phyloP scores from a whole-genome alignment of 108 stramenopile genomes.

The Nitzschia sp. region DNA sequence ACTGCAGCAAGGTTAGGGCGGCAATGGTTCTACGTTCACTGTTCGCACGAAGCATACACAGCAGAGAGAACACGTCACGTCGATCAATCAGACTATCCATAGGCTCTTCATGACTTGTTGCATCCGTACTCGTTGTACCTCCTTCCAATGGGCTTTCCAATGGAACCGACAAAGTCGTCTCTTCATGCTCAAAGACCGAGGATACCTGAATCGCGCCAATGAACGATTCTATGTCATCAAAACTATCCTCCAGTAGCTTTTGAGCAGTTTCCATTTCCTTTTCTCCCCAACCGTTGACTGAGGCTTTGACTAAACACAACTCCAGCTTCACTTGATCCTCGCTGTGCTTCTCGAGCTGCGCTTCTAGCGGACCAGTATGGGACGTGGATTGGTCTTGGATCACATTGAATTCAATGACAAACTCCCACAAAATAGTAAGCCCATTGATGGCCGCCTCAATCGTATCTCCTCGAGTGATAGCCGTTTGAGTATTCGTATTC shows the following conservation, averaged over 20 bases:
- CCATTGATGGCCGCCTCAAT: conserved; percentile 41
- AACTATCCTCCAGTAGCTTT: too few species aligned
- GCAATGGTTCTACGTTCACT: conserved; percentile 38
- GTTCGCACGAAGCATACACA: conserved; percentile 55
- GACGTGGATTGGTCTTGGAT: too few species aligned
- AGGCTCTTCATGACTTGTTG: conserved; percentile 23
- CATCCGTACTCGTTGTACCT: conserved; percentile 22
- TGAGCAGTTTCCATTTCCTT: background rate
- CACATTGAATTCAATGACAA: conserved; percentile 17
- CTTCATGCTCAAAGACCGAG: too few species aligned
- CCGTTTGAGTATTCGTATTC: background rate
- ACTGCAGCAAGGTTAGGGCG: conserved; percentile 52
- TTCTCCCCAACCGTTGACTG: conserved; percentile 11
- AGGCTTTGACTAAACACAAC: background rate
- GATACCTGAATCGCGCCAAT: too few species aligned
- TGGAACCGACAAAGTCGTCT: too few species aligned
- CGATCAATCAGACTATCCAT: conserved; percentile 38
- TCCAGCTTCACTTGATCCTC: too few species aligned
- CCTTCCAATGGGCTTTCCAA: background rate
- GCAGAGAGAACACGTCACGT: conserved; percentile 53
- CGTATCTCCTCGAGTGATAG: conserved; percentile 43
- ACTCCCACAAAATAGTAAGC: conserved; percentile 51
- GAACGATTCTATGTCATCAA: too few species aligned
- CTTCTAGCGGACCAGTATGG: too few species aligned
- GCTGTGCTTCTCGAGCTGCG: too few species aligned